Percentiles rank a stretch among this genome's conserved stretches.
phyloP scores from a whole-genome alignment of 495 filamentous ascomycete genomes.

The Amphirosellinia nigrospora region DNA sequence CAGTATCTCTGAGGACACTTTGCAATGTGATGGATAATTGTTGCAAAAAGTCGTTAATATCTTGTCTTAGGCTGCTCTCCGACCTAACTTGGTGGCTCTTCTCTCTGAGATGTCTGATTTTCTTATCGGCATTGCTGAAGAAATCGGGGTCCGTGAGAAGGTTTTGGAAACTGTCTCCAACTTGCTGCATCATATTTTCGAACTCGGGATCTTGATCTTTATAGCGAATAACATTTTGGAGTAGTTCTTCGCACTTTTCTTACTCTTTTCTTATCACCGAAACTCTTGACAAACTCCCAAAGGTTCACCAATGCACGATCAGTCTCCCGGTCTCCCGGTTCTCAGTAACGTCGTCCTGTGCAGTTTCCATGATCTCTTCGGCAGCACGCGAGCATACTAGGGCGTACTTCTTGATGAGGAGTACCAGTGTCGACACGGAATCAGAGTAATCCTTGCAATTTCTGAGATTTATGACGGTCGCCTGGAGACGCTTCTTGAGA shows the following conservation, averaged over 20 bases:
- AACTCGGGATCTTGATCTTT: constrained; percentile 81
- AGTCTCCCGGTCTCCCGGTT: constrained; percentile 77
- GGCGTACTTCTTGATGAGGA: constrained; percentile 80
- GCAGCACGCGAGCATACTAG: constrained; percentile 75
- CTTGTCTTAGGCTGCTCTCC: constrained; percentile 69
- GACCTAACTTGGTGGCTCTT: constrained; percentile 68
- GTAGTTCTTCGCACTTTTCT: constrained; percentile 70
- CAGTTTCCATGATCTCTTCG: constrained; percentile 64
- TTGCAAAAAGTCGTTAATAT: constrained; percentile 73
- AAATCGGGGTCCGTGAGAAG: constrained; percentile 88
- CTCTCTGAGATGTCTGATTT: constrained; percentile 71
- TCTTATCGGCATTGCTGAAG: constrained; percentile 72
- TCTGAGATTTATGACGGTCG: constrained; percentile 75
- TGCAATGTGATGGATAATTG: constrained; percentile 72
- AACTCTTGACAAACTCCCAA: constrained; percentile 76
- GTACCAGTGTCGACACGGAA: constrained; percentile 77
- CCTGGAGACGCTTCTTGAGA: constrained; percentile 74
- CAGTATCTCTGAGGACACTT: constrained; percentile 70
- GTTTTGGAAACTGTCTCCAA: constrained; percentile 74
- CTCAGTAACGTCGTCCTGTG: constrained; percentile 70
- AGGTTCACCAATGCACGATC: constrained; percentile 79
- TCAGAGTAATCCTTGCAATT: constrained; percentile 81
- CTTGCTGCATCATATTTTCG: constrained; percentile 73
- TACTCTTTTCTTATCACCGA: constrained; percentile 78
- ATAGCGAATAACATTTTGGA: constrained; percentile 74